These are phyloP conservation scores for Penicillium vulpinum DNA, from an alignment of 2,329 filamentous ascomycete species.

Conservation along the genomic window DNA sequence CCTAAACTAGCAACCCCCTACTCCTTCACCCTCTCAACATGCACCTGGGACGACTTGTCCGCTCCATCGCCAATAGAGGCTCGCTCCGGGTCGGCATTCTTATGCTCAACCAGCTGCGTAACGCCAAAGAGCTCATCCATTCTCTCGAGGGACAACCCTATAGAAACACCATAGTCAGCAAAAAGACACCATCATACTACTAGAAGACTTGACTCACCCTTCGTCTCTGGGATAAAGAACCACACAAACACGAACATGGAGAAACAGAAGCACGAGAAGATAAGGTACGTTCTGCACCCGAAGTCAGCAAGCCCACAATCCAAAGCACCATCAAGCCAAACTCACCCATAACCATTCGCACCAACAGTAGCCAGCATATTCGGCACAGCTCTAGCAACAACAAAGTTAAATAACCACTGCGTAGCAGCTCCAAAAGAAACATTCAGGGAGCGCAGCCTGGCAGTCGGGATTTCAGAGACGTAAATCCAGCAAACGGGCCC, in stretches of 20 bases:
- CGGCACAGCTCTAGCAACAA: conserved; percentile 66
- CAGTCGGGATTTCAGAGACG: conserved; percentile 68
- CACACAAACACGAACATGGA: conserved; percentile 66
- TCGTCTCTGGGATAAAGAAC: conserved; percentile 72
- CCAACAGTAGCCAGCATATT: conserved; percentile 64
- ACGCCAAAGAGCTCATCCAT: conserved; percentile 68
- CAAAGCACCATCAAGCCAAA: conserved; percentile 10
- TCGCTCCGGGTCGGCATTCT: conserved; percentile 23
- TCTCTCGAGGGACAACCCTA: conserved; percentile 57
- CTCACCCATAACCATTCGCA: conserved; percentile 50
- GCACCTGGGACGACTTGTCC: conserved; percentile 13
- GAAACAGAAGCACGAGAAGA: conserved; percentile 67
- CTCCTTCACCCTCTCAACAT: conserved; percentile 13
- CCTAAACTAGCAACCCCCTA: neutral
- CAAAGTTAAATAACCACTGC: conserved; percentile 74
- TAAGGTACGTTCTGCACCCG: conserved; percentile 63
- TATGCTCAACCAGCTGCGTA: conserved; percentile 45
- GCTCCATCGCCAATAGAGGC: neutral
- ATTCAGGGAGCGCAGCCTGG: conserved; percentile 65
- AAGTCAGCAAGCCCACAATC: conserved; percentile 27
- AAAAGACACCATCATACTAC: neutral
- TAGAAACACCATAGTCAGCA: neutral
- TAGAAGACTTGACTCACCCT: conserved; percentile 49
- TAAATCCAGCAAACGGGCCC: conserved; percentile 73
- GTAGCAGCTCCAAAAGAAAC: conserved; percentile 68